Evolutionary conservation across 2,329 filamentous ascomycete species (phyloP), one percentile per base, ranked within the genome.

Genomic region (Neurospora crassa): DNA sequence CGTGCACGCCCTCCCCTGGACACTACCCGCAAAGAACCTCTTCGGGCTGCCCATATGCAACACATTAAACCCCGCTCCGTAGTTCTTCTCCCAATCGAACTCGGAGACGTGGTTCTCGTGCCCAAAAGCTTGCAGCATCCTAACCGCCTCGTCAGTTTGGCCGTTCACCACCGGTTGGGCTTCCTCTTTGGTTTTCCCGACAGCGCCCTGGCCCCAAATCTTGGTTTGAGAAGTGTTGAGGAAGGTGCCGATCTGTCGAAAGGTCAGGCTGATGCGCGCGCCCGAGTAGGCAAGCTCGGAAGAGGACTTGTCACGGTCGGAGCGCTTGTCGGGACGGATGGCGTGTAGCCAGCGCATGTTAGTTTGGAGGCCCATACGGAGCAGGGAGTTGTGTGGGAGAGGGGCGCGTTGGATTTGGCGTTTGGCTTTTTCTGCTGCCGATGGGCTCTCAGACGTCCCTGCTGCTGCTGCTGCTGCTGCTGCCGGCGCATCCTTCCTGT

Each of bases 161-260:
- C 91, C 92, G 74, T 93, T 93, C 70, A 93, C 80, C 12, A 96
- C 89, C 0, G 83, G 76, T 0, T 83, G 82, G 0, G 94, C 93
- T 0, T 83, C 81, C 0, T 84, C 84, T 34, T 84, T 84, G 0
- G 83, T 84, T 81, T 97, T 97, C 7, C 83, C 83, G 0, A 87
- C 88, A 0, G 94, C 95, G 2, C 96, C 96, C 80, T 97, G 94
- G 16, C 96, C 96, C 95, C 94, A 98, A 70, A 99, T 97, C 2
- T 82, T 82, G 40, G 83, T 83, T 47, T 87, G 84, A n/a, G 88
- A 84, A 4, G 84, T 82, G 75, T 91, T 85, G 67, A 97, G 81
- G 78, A 93, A 98, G 0, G 96, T 99, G 1, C 90, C 93, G 74
- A 99, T 97, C 34, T 89, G 86, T 67, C 96, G 87, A 79, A 99